phyloP scores from a whole-genome alignment of 345 rosid species.

The Conringia planisiliqua region DNA sequence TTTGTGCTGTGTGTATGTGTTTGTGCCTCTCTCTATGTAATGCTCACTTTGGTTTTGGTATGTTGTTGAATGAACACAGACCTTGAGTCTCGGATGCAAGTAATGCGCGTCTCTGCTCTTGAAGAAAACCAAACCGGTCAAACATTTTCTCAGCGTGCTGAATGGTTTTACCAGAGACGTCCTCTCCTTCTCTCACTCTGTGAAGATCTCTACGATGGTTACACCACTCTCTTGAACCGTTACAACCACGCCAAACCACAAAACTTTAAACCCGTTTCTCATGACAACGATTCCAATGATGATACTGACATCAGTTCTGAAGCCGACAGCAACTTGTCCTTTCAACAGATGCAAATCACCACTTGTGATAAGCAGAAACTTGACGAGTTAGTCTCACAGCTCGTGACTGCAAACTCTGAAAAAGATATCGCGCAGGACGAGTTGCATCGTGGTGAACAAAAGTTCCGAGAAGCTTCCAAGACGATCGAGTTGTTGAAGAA shows the following conservation, averaged over 20 bases:
- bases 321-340: conserved; percentile 8
- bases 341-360: conserved; percentile 7
- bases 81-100: conserved; percentile 24
- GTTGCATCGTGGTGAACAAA: conserved; percentile 31
- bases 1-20: not conserved
- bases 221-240: conserved; percentile 39
- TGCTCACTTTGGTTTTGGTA: not conserved
- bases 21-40: not conserved
- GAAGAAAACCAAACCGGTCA: conserved; percentile 34
- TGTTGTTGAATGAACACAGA: not conserved
- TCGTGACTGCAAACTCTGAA: conserved; percentile 48
- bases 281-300: not conserved
- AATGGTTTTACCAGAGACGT: conserved; percentile 54
- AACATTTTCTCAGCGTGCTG: conserved; percentile 51
- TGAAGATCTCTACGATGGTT: conserved; percentile 55
- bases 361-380: not conserved
- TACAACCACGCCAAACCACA: conserved; percentile 9
- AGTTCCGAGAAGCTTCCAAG: conserved; percentile 36
- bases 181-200: conserved; percentile 56
- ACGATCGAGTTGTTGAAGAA: conserved; percentile 57
- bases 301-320: conserved; percentile 11
- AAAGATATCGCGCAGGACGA: conserved; percentile 35
- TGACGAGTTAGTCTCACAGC: conserved; percentile 35
- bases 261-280: conserved; percentile 4
- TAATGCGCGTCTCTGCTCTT: conserved; percentile 9